A percentile compares a stretch with the other conserved stretches of the same genome.
Conservation (phyloP, 495 filamentous ascomycete genomes). For the Daldinia caldariorum region DNA sequence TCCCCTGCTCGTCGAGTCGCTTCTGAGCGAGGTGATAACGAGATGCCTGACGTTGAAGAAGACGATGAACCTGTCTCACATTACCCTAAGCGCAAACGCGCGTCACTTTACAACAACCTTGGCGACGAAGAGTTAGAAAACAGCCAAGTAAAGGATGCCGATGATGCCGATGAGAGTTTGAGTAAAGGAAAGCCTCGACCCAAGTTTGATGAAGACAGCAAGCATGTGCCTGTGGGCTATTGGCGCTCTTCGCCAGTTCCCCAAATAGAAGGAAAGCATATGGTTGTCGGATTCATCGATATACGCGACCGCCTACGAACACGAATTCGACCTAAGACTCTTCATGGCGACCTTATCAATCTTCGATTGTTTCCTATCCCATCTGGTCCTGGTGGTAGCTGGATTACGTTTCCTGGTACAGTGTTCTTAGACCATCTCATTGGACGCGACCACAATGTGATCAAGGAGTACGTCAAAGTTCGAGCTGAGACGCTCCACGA, state of each 20-base stretch:
- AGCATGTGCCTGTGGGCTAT: slow-evolving; percentile 60
- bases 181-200: slow-evolving; percentile 42
- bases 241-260: slow-evolving; percentile 63
- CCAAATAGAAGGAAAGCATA: slow-evolving; percentile 57
- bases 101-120: slow-evolving; percentile 53
- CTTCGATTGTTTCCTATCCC: slow-evolving; percentile 55
- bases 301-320: slow-evolving; percentile 63
- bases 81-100: slow-evolving; percentile 61
- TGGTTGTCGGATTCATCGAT: slow-evolving; percentile 65
- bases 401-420: slow-evolving; percentile 64
- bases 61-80: slow-evolving; percentile 45
- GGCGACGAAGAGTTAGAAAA: slow-evolving; percentile 49
- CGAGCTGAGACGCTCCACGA: slow-evolving; percentile 48
- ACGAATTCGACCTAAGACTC: slow-evolving; percentile 54
- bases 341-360: slow-evolving; percentile 53
- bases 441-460: slow-evolving; percentile 55
- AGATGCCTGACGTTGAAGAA: slow-evolving; percentile 53
- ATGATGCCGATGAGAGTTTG: slow-evolving; percentile 38
- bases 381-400: slow-evolving; percentile 63
- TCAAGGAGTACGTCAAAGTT: slow-evolving; percentile 66
- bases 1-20: slow-evolving; percentile 40
- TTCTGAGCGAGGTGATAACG: slow-evolving; percentile 48
- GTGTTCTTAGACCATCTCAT: slow-evolving; percentile 61
- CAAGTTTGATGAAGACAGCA: slow-evolving; percentile 45
- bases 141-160: slow-evolving; percentile 33